Conservation (phyloP, 805 yeast species). For the Spencermartinsiella europaea region DNA sequence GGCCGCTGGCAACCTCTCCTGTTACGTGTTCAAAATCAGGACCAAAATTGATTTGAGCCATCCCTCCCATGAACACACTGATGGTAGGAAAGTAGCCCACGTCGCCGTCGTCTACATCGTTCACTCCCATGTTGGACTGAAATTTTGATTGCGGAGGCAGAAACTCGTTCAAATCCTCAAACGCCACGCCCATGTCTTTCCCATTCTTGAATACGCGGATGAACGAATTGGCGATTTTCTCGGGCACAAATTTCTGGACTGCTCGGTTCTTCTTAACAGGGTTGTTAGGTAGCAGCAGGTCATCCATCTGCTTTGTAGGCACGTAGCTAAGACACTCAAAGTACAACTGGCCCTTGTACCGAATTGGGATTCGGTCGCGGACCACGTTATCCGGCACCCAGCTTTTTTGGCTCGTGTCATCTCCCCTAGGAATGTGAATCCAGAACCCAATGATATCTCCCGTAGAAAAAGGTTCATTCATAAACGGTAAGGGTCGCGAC, state of each 20-base stretch:
- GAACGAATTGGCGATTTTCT: conserved; percentile 39
- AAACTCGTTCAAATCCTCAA: conserved; percentile 65
- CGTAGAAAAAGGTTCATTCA: conserved; percentile 50
- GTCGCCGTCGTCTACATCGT: conserved; percentile 63
- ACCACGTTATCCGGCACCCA: conserved; percentile 38
- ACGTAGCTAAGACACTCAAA: conserved; percentile 84
- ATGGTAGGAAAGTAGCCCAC: conserved; percentile 90
- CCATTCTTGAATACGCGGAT: conserved; percentile 80
- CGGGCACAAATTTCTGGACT: conserved; percentile 26
- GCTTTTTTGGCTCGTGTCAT: conserved; percentile 14
- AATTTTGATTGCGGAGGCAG: conserved; percentile 67
- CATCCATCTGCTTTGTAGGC: conserved; percentile 64
- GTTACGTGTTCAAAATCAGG: conserved; percentile 53
- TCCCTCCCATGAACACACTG: conserved; percentile 75
- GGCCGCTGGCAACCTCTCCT: conserved; percentile 11
- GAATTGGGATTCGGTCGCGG: conserved; percentile 84
- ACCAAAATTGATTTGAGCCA: conserved; percentile 64
- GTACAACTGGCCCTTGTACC: conserved; percentile 68
- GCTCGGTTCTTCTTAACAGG: conserved; percentile 22
- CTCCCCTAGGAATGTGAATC: conserved; percentile 55
- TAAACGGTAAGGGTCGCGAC: conserved; percentile 57
- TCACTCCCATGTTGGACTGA: conserved; percentile 21
- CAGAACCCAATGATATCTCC: conserved; percentile 86
- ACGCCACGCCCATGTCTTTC: conserved; percentile 54
- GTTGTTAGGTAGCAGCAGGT: conserved; percentile 43